Conservation (phyloP, 352 stramenopile genomes). For the Phytophthora fragariae region DNA sequence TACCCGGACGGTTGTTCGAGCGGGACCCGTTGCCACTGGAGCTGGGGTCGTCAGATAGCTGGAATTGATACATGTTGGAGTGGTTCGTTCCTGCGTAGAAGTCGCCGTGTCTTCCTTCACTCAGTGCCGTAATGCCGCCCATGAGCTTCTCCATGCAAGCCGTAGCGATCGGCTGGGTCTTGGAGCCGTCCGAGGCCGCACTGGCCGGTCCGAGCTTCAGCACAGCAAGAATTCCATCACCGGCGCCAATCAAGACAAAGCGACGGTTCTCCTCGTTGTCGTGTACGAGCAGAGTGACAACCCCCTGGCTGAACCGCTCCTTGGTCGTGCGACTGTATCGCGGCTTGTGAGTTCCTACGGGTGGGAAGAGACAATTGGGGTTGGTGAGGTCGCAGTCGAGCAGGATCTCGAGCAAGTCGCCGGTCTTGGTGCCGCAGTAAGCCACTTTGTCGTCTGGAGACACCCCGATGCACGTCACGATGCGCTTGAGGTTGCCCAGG, state of each 20-base stretch:
- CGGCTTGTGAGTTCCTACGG: conserved; percentile 81
- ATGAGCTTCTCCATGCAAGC: conserved; percentile 84
- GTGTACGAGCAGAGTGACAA: conserved; percentile 88
- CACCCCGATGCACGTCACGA: conserved; percentile 94
- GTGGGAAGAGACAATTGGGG: conserved; percentile 77
- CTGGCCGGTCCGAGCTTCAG: conserved; percentile 37
- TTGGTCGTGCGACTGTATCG: conserved; percentile 92
- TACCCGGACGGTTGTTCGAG: conserved; percentile 34
- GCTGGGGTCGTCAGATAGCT: conserved; percentile 47
- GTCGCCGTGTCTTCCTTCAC: conserved; percentile 76
- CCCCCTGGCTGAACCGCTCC: conserved; percentile 94
- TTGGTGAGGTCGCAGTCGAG: conserved; percentile 96
- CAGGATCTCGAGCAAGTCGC: conserved; percentile 96
- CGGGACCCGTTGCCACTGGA: conserved; percentile 9
- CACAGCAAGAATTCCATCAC: conserved; percentile 91
- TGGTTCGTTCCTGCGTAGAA: conserved; percentile 95
- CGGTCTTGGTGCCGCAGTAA: conserved; percentile 96
- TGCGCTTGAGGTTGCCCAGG: conserved; percentile 93
- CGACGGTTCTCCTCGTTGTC: conserved; percentile 90
- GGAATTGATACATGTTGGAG: conserved; percentile 95
- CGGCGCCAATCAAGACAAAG: conserved; percentile 90
- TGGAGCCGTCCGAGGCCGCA: conserved; percentile 56
- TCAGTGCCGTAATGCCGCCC: conserved; percentile 93
- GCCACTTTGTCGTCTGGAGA: conserved; percentile 93
- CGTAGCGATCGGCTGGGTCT: conserved; percentile 69